A percentile compares a stretch with the other conserved stretches of the same genome.
Conservation (phyloP, 768 basidiomycete species). For the Tylopilus vinaceipallidus region DNA sequence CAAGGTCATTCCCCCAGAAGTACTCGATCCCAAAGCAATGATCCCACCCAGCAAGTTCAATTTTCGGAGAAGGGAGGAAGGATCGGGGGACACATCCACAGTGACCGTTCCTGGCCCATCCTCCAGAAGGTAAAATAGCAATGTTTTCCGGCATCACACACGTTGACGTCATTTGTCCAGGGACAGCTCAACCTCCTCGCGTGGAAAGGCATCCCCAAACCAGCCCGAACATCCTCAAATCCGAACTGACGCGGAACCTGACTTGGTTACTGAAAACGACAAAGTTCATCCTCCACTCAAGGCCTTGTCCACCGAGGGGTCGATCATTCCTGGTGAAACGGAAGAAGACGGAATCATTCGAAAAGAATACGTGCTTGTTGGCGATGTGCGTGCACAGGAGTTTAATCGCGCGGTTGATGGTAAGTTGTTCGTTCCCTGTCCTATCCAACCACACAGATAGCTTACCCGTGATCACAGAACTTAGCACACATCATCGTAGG, state of each 20-base stretch:
- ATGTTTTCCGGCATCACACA: neutral
- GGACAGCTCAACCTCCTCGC: conserved; percentile 16
- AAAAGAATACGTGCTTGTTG: conserved; percentile 92
- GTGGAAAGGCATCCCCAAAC: conserved; percentile 16
- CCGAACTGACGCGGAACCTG: conserved; percentile 12
- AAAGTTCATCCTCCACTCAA: conserved; percentile 17
- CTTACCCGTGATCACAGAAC: conserved; percentile 45
- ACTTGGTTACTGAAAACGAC: conserved; percentile 4
- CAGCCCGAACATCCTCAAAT: conserved; percentile 13
- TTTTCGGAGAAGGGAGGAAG: conserved; percentile 45
- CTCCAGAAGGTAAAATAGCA: conserved; percentile 22
- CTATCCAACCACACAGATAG: conserved; percentile 1
- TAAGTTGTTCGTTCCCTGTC: conserved; percentile 33
- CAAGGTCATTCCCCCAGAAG: conserved; percentile 72
- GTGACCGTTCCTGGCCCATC: conserved; percentile 1
- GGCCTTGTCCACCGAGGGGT: conserved; percentile 52
- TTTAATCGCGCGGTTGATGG: conserved; percentile 92
- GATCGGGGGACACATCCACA: conserved; percentile 11
- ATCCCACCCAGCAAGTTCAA: conserved; percentile 82
- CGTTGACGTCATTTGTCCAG: neutral
- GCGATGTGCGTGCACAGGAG: conserved; percentile 85
- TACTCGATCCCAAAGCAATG: conserved; percentile 75
- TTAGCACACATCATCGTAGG: conserved; percentile 55
- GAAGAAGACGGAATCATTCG: conserved; percentile 79
- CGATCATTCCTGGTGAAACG: conserved; percentile 77